Conservation (phyloP, 805 yeast species). For the Candida sithepensis region DNA sequence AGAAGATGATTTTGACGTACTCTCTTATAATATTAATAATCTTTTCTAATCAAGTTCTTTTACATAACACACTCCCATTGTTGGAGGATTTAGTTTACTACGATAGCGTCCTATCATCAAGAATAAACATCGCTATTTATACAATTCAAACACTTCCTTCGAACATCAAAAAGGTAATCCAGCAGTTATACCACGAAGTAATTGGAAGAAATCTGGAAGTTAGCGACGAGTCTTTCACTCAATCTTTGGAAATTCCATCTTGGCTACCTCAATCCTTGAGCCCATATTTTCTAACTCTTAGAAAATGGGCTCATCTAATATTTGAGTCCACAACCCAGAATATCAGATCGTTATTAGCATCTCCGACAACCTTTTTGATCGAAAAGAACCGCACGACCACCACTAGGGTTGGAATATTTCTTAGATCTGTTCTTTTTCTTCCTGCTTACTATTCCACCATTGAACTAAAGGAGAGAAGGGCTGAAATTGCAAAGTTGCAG, state of each 20-base stretch:
- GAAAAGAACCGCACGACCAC: slow-evolving; percentile 16
- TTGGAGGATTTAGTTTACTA: slow-evolving; percentile 44
- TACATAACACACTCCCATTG: slow-evolving; percentile 40
- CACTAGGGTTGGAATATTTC: slow-evolving; percentile 17
- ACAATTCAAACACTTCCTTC: slow-evolving; percentile 38
- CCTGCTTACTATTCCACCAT: slow-evolving; percentile 34
- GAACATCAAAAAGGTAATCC: slow-evolving; percentile 14
- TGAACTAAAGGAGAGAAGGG: slow-evolving; percentile 26
- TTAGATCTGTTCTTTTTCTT: slow-evolving; percentile 31
- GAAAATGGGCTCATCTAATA: slow-evolving; percentile 15
- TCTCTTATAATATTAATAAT: slow-evolving; percentile 17
- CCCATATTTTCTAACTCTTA: slow-evolving; percentile 5
- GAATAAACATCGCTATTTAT: slow-evolving; percentile 32
- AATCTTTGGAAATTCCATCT: slow-evolving; percentile 14
- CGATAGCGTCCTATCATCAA: slow-evolving; percentile 35
- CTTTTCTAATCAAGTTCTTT: slow-evolving; percentile 25
- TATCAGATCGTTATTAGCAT: slow-evolving; percentile 12
- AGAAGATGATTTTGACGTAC: slow-evolving; percentile 22
- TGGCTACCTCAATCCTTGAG: slow-evolving; percentile 22
- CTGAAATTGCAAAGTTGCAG: slow-evolving; percentile 19
- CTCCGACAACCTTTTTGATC: slow-evolving; percentile 27
- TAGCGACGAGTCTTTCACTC: slow-evolving; percentile 14
- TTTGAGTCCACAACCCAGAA: slow-evolving; percentile 12
- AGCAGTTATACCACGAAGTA: slow-evolving; percentile 24
- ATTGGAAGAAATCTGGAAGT: slow-evolving; percentile 16